phyloP scores from a whole-genome alignment of 1,284 basidiomycete species.

The Rhodotorula sp. region DNA sequence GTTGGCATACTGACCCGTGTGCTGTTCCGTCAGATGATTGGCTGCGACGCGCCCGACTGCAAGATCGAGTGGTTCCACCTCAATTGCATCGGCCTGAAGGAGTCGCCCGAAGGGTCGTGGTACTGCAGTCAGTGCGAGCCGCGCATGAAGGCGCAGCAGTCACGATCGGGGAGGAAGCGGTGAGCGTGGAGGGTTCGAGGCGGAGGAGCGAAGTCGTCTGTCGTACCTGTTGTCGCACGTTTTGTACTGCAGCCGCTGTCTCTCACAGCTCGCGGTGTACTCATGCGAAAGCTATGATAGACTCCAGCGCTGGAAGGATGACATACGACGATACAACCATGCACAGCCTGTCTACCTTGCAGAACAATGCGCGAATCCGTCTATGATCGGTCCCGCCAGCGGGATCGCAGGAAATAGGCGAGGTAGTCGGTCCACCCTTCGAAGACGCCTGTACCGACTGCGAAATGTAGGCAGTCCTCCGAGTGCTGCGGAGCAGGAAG shows the following conservation, averaged over 20 bases:
- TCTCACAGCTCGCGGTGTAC: neutral
- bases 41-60: conserved; percentile 46
- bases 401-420: neutral
- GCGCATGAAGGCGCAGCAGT: conserved; percentile 22
- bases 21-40: conserved; percentile 42
- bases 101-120: conserved; percentile 75
- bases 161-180: conserved; percentile 10
- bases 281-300: too few relatives aligned
- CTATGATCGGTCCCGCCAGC: neutral
- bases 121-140: conserved; percentile 67
- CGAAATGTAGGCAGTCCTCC: conserved; percentile 8
- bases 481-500: neutral
- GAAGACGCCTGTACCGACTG: conserved; percentile 10
- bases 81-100: conserved; percentile 70
- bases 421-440: conserved; percentile 16
- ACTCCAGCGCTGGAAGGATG: neutral
- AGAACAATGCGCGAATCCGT: neutral
- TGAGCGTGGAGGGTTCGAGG: neutral
- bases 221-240: neutral
- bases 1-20: neutral
- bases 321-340: neutral
- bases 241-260: neutral
- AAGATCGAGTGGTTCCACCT: conserved; percentile 63
- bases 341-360: neutral
- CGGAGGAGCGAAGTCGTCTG: neutral